phyloP scores from a whole-genome alignment of 352 stramenopile genomes.

The Elongisporangium anandrum region DNA sequence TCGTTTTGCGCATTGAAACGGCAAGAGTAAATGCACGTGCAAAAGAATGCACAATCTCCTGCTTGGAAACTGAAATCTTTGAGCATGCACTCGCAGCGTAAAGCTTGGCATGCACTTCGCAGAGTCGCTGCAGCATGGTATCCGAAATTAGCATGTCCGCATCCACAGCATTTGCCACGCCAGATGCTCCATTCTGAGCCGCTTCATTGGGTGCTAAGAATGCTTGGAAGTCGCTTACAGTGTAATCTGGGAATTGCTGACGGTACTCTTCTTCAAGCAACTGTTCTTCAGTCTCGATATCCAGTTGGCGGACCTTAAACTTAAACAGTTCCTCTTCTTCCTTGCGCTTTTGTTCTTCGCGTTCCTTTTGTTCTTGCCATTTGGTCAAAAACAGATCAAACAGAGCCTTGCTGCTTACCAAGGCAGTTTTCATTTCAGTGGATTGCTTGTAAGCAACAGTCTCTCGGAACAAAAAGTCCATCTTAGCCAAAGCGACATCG shows the following conservation, averaged over 20 bases:
- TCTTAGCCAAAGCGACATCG: conserved; percentile 61
- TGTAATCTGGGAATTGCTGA: conserved; percentile 94
- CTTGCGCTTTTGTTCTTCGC: conserved; percentile 64
- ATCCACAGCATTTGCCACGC: conserved; percentile 13
- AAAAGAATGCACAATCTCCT: conserved; percentile 60
- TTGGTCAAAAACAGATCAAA: conserved; percentile 83
- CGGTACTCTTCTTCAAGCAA: conserved; percentile 85
- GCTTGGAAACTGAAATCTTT: conserved; percentile 27
- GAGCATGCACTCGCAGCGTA: conserved; percentile 56
- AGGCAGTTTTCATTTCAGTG: conserved; percentile 25
- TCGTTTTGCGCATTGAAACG: conserved; percentile 56
- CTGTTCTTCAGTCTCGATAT: conserved; percentile 81
- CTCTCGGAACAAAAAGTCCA: conserved; percentile 62
- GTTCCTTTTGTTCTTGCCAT: conserved; percentile 80
- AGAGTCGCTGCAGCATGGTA: conserved; percentile 67
- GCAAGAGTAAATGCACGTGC: conserved; percentile 64
- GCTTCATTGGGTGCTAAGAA: conserved; percentile 49
- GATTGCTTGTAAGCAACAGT: conserved; percentile 16
- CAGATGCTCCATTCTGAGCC: conserved; percentile 7
- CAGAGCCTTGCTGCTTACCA: conserved; percentile 64
- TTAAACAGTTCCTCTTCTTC: conserved; percentile 81
- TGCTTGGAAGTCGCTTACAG: conserved; percentile 52
- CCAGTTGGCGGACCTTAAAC: conserved; percentile 79
- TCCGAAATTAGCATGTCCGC: conserved; percentile 67
- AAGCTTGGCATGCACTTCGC: conserved; percentile 60